These are phyloP conservation scores for Trichaptum fuscoviolaceum DNA, from an alignment of 768 basidiomycete species.

Conservation along the genomic window DNA sequence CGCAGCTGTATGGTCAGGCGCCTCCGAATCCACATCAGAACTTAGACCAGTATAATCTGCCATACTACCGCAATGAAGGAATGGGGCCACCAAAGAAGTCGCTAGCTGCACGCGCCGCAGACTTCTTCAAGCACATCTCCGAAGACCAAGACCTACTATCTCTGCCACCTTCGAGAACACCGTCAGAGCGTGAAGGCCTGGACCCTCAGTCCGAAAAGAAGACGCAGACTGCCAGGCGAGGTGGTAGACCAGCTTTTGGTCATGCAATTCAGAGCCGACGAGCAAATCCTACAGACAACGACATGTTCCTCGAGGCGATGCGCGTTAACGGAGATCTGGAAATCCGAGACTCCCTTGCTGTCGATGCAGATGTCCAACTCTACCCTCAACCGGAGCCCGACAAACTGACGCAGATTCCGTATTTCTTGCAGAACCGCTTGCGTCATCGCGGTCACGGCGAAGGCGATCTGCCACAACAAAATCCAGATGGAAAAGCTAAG, in stretches of 20 bases:
- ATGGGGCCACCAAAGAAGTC: neutral
- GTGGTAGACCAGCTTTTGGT: neutral
- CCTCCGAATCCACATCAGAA: neutral
- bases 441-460: neutral
- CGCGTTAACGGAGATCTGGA: neutral
- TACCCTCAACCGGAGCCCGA: neutral
- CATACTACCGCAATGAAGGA: neutral
- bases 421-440: neutral
- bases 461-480: neutral
- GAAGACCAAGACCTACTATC: neutral
- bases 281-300: neutral
- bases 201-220: neutral
- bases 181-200: neutral
- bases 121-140: neutral
- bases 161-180: neutral
- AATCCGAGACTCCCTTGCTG: neutral
- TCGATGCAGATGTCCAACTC: conserved; percentile 1
- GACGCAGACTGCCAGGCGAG: neutral
- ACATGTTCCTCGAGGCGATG: conserved; percentile 1
- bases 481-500: neutral
- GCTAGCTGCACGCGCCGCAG: neutral
- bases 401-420: neutral
- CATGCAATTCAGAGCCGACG: neutral
- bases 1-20: neutral
- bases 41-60: neutral